Conservation (phyloP, 2,329 filamentous ascomycete genomes). For the Penicillium nordicum region DNA sequence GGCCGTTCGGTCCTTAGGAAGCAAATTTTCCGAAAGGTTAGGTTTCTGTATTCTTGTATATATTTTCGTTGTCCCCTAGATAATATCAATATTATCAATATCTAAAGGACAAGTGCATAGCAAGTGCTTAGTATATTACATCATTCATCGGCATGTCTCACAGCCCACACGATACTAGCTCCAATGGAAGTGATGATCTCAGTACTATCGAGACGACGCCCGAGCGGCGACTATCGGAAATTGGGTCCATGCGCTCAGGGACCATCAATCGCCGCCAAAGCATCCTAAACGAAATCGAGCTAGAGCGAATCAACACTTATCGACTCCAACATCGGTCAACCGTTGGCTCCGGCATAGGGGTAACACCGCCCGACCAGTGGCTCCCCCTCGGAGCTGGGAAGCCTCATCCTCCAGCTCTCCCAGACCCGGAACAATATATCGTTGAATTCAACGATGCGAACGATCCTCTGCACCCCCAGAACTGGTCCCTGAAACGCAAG, state of each 20-base stretch:
- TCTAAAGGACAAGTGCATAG: too few relatives aligned
- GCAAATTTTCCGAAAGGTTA: not conserved
- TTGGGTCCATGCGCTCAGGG: not conserved
- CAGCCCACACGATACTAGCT: not conserved
- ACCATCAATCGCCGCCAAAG: slow-evolving; percentile 21
- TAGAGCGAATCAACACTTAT: slow-evolving; percentile 29
- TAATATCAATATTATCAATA: not conserved
- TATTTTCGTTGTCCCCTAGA: not conserved
- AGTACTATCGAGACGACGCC: not conserved
- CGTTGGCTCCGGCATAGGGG: slow-evolving; percentile 21
- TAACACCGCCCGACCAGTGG: slow-evolving; percentile 25
- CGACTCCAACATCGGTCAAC: slow-evolving; percentile 28
- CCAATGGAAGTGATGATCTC: slow-evolving; percentile 8
- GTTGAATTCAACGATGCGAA: slow-evolving; percentile 53
- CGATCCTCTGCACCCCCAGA: slow-evolving; percentile 53
- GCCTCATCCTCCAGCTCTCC: slow-evolving; percentile 41
- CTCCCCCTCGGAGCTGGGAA: slow-evolving; percentile 27
- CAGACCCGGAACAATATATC: slow-evolving; percentile 52
- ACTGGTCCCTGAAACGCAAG: slow-evolving; percentile 48
- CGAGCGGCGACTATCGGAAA: slow-evolving; percentile 1
- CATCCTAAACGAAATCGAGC: slow-evolving; percentile 20
- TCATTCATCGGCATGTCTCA: slow-evolving; percentile 4
- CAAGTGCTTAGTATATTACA: not conserved
- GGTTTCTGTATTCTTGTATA: not conserved
- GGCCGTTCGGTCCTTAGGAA: not conserved